Evolutionary conservation across 192 early-diverging fungal genomes (phyloP).

Genomic region (Geosiphon pyriformis): DNA sequence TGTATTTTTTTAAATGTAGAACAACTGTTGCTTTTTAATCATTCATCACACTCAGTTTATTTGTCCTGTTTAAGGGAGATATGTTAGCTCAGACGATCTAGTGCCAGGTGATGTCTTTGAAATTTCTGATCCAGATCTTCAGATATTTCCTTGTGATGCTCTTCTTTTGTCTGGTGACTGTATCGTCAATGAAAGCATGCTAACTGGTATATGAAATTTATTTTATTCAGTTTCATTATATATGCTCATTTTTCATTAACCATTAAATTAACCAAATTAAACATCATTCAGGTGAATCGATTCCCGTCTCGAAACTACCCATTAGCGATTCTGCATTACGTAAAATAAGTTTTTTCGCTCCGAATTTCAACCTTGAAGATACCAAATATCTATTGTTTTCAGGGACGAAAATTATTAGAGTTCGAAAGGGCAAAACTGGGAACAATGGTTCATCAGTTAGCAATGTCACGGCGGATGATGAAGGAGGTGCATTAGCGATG

Average conservation of each 20-base stretch:
- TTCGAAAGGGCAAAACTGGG: slow-evolving; percentile 42
- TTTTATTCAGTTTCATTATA: no score
- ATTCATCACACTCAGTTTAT: not conserved
- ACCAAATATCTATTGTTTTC: slow-evolving; percentile 84
- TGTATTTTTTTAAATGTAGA: slow-evolving; percentile 16
- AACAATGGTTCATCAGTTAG: slow-evolving; percentile 20
- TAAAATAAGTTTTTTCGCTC: slow-evolving; percentile 62
- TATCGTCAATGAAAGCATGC: slow-evolving; percentile 97
- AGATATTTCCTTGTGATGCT: slow-evolving; percentile 85
- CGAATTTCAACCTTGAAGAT: slow-evolving; percentile 69
- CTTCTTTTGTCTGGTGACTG: slow-evolving; percentile 90
- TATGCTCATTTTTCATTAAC: no score
- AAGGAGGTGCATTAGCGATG: slow-evolving; percentile 62
- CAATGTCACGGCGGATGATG: slow-evolving; percentile 28
- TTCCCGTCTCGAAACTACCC: slow-evolving; percentile 89
- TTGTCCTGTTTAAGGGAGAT: slow-evolving; percentile 31
- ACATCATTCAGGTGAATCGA: slow-evolving; percentile 66
- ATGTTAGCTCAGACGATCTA: slow-evolving; percentile 66
- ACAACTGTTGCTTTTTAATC: not conserved
- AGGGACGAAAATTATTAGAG: slow-evolving; percentile 90
- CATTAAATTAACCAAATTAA: no score
- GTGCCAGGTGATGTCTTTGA: slow-evolving; percentile 96
- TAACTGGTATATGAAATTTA: slow-evolving; percentile 52
- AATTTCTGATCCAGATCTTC: slow-evolving; percentile 52
- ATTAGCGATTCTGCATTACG: slow-evolving; percentile 59